phyloP scores from a whole-genome alignment of 208 protist species.

The Dictyostelium gargantuum region DNA sequence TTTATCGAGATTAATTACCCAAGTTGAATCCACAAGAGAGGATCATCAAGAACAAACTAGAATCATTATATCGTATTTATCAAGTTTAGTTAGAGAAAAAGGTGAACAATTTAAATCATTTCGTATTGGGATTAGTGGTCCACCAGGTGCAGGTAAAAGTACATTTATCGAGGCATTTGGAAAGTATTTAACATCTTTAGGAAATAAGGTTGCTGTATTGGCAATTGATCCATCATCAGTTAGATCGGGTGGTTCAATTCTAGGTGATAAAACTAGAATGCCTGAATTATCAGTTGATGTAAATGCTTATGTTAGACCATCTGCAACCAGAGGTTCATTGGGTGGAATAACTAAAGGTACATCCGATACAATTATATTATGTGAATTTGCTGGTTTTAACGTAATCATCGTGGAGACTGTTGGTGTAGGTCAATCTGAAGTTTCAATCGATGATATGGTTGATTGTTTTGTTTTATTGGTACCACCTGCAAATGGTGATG shows the following conservation, averaged over 20 bases:
- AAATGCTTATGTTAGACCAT: conserved; percentile 92
- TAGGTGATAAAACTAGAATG: conserved; percentile 97
- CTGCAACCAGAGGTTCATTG: conserved; percentile 90
- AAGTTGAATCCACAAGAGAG: conserved; percentile 56
- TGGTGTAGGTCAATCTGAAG: conserved; percentile 91
- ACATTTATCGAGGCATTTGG: conserved; percentile 93
- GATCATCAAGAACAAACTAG: conserved; percentile 59
- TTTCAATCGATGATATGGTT: conserved; percentile 89
- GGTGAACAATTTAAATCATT: conserved; percentile 75
- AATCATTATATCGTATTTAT: conserved; percentile 45
- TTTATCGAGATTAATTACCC: conserved; percentile 48
- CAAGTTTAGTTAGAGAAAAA: background rate
- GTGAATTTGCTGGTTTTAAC: conserved; percentile 91
- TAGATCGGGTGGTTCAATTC: conserved; percentile 91
- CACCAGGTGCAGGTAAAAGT: conserved; percentile 95
- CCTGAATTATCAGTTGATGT: conserved; percentile 86
- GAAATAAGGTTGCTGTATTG: conserved; percentile 87
- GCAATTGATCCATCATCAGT: conserved; percentile 93
- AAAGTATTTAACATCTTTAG: conserved; percentile 77
- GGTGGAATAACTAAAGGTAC: conserved; percentile 83
- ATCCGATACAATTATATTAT: conserved; percentile 91
- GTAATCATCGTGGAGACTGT: conserved; percentile 96
- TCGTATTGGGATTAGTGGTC: conserved; percentile 92
- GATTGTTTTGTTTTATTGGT: conserved; percentile 93
- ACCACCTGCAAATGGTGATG: conserved; percentile 92